These are phyloP conservation scores for Amaranthus hypochondriacus DNA, from an alignment of 148 eudicot species.

Conservation along the genomic window DNA sequence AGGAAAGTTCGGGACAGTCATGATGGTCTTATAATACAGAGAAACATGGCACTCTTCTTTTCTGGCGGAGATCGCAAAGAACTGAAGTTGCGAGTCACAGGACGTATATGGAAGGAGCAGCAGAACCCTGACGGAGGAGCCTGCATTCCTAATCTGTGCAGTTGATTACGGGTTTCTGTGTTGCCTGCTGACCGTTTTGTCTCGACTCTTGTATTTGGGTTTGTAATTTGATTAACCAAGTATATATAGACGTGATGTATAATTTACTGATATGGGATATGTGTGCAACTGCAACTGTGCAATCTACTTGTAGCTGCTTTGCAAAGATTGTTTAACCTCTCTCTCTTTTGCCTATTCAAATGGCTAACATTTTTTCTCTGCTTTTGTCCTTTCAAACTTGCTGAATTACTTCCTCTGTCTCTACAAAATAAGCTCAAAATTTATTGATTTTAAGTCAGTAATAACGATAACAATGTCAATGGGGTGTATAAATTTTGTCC, in stretches of 20 bases:
- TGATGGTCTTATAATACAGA: conserved; percentile 65
- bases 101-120: conserved; percentile 63
- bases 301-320: background rate
- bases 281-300: background rate
- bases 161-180: conserved; percentile 21
- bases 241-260: conserved; percentile 8
- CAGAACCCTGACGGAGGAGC: conserved; percentile 57
- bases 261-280: conserved; percentile 15
- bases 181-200: background rate
- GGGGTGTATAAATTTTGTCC: no score
- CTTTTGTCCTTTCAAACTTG: no score
- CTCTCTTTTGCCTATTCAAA: background rate
- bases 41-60: conserved; percentile 72
- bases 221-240: conserved; percentile 12
- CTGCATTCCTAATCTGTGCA: conserved; percentile 58
- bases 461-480: no score
- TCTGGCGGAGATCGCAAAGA: conserved; percentile 71
- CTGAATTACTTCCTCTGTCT: background rate
- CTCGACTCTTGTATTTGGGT: background rate
- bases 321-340: background rate
- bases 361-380: conserved; percentile 3
- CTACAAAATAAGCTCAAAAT: no score
- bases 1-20: conserved; percentile 78
- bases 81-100: conserved; percentile 62
- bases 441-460: no score